Conservation (phyloP, 208 protist species). For the Kentomonas sorsogonicus region DNA sequence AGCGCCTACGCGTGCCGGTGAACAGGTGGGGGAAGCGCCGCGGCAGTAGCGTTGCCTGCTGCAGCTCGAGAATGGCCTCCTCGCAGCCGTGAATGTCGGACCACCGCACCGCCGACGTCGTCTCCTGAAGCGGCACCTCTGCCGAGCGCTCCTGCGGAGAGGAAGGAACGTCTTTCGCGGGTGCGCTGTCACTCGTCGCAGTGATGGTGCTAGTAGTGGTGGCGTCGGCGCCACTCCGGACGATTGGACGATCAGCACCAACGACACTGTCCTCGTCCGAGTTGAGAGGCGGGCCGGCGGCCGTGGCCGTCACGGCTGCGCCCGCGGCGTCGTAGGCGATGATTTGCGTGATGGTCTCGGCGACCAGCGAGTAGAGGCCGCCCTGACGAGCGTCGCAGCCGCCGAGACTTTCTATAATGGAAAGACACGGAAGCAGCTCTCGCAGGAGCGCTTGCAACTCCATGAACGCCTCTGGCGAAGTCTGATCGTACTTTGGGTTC, state of each 20-base stretch:
- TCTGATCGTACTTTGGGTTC: slow-evolving; percentile 7
- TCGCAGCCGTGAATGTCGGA: slow-evolving; percentile 92
- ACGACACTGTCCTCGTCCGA: no score
- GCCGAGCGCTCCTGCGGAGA: no score
- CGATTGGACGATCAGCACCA: no score
- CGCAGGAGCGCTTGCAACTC: slow-evolving; percentile 16
- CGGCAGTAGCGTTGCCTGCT: slow-evolving; percentile 97
- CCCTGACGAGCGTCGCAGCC: not conserved
- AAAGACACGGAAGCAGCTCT: slow-evolving; percentile 28
- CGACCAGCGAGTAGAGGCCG: no score
- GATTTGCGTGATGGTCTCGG: not conserved
- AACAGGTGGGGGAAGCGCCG: slow-evolving; percentile 96
- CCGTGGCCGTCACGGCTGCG: no score
- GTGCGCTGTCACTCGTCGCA: no score
- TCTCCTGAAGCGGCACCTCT: slow-evolving; percentile 77
- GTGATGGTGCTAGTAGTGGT: no score
- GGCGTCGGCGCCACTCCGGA: no score
- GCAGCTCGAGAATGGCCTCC: slow-evolving; percentile 93
- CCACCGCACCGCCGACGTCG: slow-evolving; percentile 76
- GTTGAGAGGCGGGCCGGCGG: no score
- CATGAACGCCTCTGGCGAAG: not conserved
- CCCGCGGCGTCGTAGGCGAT: slow-evolving; percentile 85
- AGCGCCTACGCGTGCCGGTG: slow-evolving; percentile 87
- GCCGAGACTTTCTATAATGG: slow-evolving; percentile 32
- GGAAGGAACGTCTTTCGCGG: no score